Conservation (phyloP, 1,284 basidiomycete species). For the Xerocomus amazonicus region DNA sequence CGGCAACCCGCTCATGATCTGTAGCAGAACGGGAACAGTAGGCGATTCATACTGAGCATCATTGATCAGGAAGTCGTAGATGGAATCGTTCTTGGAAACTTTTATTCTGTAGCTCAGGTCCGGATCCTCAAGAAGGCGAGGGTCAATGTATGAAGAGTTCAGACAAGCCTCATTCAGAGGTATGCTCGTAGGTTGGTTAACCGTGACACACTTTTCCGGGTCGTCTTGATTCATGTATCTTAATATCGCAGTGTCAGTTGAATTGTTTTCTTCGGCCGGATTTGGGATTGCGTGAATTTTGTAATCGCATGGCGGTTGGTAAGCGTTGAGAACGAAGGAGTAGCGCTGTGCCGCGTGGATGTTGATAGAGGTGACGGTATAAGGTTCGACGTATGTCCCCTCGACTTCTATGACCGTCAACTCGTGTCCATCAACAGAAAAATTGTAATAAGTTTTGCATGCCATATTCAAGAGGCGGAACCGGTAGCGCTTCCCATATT, state of each 20-base stretch:
- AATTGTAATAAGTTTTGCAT: neutral
- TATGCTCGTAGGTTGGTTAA: neutral
- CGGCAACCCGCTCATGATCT: slow-evolving; percentile 42
- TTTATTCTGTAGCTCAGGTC: slow-evolving; percentile 27
- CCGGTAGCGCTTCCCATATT: slow-evolving; percentile 32
- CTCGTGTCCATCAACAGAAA: neutral
- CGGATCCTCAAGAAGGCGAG: slow-evolving; percentile 17
- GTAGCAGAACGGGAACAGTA: slow-evolving; percentile 23
- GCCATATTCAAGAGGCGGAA: slow-evolving; percentile 36
- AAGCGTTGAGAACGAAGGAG: slow-evolving; percentile 34
- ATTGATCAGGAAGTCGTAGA: neutral
- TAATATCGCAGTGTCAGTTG: slow-evolving; percentile 30
- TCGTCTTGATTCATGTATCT: slow-evolving; percentile 24
- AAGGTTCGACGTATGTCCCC: slow-evolving; percentile 23
- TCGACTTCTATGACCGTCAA: neutral
- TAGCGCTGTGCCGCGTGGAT: slow-evolving; percentile 36
- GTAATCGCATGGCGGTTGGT: slow-evolving; percentile 27
- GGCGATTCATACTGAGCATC: neutral
- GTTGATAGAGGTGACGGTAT: slow-evolving; percentile 30
- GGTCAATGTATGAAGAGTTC: slow-evolving; percentile 23
- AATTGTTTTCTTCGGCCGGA: slow-evolving; percentile 2
- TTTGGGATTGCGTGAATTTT: slow-evolving; percentile 25
- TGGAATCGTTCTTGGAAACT: slow-evolving; percentile 9
- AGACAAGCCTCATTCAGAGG: slow-evolving; percentile 30
- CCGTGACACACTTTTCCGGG: no score